phyloP scores from a whole-genome alignment of 352 stramenopile genomes.

The Phytophthora citricola region DNA sequence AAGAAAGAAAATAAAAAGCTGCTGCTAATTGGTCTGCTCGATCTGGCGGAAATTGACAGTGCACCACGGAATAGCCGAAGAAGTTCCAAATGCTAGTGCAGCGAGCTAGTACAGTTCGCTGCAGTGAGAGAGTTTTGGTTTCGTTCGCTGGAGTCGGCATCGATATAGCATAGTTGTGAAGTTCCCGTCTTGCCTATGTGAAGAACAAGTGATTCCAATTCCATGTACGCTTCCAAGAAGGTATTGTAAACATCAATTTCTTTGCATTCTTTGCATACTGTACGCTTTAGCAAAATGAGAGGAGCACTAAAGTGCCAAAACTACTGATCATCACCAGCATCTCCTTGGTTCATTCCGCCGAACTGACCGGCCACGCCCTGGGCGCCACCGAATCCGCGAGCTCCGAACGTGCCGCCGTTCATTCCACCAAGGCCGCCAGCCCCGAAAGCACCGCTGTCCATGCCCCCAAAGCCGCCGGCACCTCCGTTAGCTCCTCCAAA shows the following conservation, averaged over 20 bases:
- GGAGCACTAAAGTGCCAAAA: neutral
- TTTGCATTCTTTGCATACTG: neutral
- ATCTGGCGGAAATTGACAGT: no score
- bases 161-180: no score
- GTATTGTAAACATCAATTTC: neutral
- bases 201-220: no score
- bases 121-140: no score
- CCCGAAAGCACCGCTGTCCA: constrained; percentile 5
- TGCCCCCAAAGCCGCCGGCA: constrained; percentile 4
- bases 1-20: no score
- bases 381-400: constrained; percentile 14
- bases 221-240: no score
- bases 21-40: no score
- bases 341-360: constrained; percentile 9
- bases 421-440: constrained; percentile 9
- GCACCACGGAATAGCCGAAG: no score
- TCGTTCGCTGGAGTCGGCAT: no score
- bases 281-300: neutral
- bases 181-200: no score
- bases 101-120: no score
- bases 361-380: constrained; percentile 9
- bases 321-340: constrained; percentile 9
- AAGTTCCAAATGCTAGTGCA: no score
- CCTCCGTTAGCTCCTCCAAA: constrained; percentile 3
- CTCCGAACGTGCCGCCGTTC: neutral